These are phyloP conservation scores for Sarocladium brachiariae DNA, from an alignment of 2,329 filamentous ascomycete species.

Conservation along the genomic window DNA sequence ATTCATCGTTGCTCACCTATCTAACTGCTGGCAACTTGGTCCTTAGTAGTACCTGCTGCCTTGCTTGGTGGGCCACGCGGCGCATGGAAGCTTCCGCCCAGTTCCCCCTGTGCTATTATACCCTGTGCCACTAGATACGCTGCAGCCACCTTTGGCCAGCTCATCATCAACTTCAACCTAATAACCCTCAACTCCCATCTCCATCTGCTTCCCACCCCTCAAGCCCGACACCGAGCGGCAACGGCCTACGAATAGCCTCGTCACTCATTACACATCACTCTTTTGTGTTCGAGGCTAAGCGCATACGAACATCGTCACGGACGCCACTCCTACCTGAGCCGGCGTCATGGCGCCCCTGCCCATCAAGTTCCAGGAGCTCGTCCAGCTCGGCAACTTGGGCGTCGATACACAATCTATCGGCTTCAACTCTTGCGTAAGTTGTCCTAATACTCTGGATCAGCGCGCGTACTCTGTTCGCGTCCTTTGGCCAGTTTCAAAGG, in stretches of 20 bases:
- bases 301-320: conserved; percentile 4
- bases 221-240: not conserved
- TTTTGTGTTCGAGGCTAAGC: conserved; percentile 1
- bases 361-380: conserved; percentile 89
- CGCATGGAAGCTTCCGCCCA: conserved; percentile 31
- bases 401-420: conserved; percentile 53
- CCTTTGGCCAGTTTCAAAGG: conserved; percentile 8
- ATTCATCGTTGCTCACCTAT: not conserved
- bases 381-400: conserved; percentile 53
- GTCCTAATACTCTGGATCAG: not conserved
- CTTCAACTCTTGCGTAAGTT: conserved; percentile 71
- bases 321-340: conserved; percentile 6
- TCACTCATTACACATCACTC: not conserved
- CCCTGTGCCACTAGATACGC: no score
- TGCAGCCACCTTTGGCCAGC: conserved; percentile 8
- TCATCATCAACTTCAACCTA: conserved; percentile 13
- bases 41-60: not conserved
- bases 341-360: conserved; percentile 62
- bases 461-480: conserved; percentile 13
- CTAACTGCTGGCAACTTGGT: not conserved
- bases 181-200: conserved; percentile 19
- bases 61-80: conserved; percentile 16
- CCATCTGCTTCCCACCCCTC: not conserved
- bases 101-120: conserved; percentile 16
- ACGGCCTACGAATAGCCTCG: not conserved